These are phyloP conservation scores for Bruguiera gymnorhiza DNA, from an alignment of 345 rosid genomes.

Conservation along the genomic window DNA sequence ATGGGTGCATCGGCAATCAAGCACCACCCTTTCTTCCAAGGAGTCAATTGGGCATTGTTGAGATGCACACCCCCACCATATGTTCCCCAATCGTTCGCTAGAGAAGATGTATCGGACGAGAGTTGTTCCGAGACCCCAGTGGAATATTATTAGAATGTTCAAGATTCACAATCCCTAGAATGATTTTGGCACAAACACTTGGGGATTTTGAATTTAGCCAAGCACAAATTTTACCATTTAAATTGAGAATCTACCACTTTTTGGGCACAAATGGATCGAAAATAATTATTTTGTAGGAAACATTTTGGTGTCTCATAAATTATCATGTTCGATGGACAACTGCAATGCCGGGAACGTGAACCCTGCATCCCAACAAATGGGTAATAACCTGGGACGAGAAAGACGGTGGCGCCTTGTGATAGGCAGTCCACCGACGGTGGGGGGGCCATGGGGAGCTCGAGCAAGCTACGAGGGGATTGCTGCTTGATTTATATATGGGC, in stretches of 20 bases:
- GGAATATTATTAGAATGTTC: slow-evolving; percentile 54
- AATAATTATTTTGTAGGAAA: too few relatives aligned
- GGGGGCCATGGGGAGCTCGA: slow-evolving; percentile 14
- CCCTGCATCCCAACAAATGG: slow-evolving; percentile 5
- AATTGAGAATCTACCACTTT: too few relatives aligned
- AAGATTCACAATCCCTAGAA: background rate
- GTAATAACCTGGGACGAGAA: slow-evolving; percentile 4
- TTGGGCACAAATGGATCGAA: too few relatives aligned
- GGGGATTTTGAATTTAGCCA: too few relatives aligned
- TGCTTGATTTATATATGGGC: background rate
- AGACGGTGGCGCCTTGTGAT: slow-evolving; percentile 22
- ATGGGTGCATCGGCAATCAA: slow-evolving; percentile 80
- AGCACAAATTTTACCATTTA: too few relatives aligned
- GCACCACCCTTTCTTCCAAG: slow-evolving; percentile 80
- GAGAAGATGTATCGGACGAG: slow-evolving; percentile 58
- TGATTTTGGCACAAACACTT: too few relatives aligned
- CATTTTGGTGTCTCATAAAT: background rate
- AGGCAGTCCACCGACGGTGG: slow-evolving; percentile 21
- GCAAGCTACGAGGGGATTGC: background rate
- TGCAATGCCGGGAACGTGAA: background rate
- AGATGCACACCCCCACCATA: slow-evolving; percentile 76
- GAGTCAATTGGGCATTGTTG: slow-evolving; percentile 90
- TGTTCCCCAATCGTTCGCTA: slow-evolving; percentile 65
- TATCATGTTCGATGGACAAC: background rate
- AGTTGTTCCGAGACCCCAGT: slow-evolving; percentile 66